Percentiles rank a stretch among this genome's conserved stretches.
Evolutionary conservation across 106 monocot genomes (phyloP).

Genomic region (Cymbidium sinense): DNA sequence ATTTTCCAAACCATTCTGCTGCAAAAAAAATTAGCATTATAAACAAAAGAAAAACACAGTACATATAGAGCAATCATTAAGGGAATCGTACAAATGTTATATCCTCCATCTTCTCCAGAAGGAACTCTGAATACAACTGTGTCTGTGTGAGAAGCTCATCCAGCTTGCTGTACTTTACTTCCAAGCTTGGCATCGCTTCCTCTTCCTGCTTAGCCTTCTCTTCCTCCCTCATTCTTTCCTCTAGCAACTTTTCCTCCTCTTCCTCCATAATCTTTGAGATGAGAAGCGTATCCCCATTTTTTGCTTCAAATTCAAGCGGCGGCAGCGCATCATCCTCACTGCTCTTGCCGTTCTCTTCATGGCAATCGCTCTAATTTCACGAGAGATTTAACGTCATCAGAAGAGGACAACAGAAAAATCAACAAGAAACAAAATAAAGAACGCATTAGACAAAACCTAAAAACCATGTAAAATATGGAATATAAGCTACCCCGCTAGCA

Average conservation of each 20-base stretch:
- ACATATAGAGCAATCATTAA: neutral
- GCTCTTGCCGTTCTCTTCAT: neutral
- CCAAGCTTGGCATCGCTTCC: neutral
- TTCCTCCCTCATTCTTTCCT: neutral
- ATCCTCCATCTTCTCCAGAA: constrained; percentile 83
- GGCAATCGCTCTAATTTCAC: constrained; percentile 1
- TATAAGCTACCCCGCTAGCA: too few species aligned
- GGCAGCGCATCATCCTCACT: neutral
- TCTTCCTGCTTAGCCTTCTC: constrained; percentile 7
- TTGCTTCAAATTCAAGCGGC: constrained; percentile 18
- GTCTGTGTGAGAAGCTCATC: constrained; percentile 26
- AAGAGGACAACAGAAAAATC: neutral
- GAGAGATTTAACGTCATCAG: neutral
- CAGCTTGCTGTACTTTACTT: constrained; percentile 23
- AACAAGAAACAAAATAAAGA: too few species aligned
- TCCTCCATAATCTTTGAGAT: constrained; percentile 23
- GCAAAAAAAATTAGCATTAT: neutral
- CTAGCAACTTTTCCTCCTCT: constrained; percentile 21
- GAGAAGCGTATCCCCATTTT: constrained; percentile 18
- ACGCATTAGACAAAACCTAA: neutral
- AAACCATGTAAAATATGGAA: neutral
- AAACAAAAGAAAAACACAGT: constrained; percentile 2
- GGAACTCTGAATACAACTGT: constrained; percentile 56
- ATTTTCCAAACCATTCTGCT: constrained; percentile 31
- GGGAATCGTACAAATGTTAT: constrained; percentile 44